Evolutionary conservation across 2,329 filamentous ascomycete genomes (phyloP).

Genomic region (Aspergillus sp.): DNA sequence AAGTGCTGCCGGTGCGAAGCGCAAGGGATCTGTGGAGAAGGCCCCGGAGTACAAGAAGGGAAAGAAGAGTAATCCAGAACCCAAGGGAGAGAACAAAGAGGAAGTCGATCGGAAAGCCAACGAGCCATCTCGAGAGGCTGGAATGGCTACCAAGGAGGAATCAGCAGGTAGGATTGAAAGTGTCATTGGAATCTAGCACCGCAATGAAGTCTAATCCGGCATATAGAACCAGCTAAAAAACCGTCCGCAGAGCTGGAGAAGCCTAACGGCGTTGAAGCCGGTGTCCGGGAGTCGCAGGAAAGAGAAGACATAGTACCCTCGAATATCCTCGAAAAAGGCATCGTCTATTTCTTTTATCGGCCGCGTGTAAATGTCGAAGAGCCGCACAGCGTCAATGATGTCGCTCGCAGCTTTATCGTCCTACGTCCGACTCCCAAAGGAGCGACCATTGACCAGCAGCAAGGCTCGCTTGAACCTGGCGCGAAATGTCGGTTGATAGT

Average conservation of each 20-base stretch:
- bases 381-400: conserved; percentile 60
- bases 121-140: too few relatives aligned
- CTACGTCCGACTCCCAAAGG: conserved; percentile 63
- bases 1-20: conserved; percentile 28
- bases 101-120: conserved; percentile 2
- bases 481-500: conserved; percentile 63
- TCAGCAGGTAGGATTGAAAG: neutral
- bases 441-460: conserved; percentile 51
- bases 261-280: conserved; percentile 22
- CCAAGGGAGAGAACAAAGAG: conserved; percentile 5
- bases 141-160: too few relatives aligned
- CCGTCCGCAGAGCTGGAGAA: conserved; percentile 7
- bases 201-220: neutral
- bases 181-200: neutral
- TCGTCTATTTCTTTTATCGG: conserved; percentile 86
- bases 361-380: conserved; percentile 65
- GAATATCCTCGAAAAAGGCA: conserved; percentile 72
- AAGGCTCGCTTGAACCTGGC: conserved; percentile 48
- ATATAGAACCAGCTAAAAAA: conserved; percentile 10
- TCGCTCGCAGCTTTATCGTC: conserved; percentile 71
- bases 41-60: conserved; percentile 30
- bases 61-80: conserved; percentile 22
- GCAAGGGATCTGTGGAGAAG: conserved; percentile 27
- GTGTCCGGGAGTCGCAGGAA: conserved; percentile 44
- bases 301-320: conserved; percentile 47